A percentile compares a stretch with the other conserved stretches of the same genome.
These are phyloP conservation scores for Kodamaea restingae DNA, from an alignment of 805 yeast species.

Conservation along the genomic window DNA sequence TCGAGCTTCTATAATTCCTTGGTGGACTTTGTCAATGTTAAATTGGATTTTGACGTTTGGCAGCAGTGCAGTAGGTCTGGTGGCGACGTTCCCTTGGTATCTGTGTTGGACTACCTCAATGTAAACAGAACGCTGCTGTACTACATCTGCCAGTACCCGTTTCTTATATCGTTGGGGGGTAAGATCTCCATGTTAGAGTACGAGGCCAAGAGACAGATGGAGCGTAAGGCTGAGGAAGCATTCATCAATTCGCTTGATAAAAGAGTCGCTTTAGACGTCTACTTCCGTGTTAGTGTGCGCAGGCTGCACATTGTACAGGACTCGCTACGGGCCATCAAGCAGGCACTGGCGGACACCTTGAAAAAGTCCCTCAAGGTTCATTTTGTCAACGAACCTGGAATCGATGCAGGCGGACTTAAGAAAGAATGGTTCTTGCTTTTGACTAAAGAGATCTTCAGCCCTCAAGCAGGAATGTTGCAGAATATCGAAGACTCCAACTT, in stretches of 20 bases:
- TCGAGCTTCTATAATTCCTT: conserved; percentile 71
- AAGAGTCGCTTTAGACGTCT: conserved; percentile 58
- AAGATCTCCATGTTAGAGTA: conserved; percentile 78
- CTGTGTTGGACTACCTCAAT: conserved; percentile 46
- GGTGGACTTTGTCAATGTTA: conserved; percentile 74
- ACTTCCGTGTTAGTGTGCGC: conserved; percentile 64
- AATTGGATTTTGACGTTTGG: conserved; percentile 84
- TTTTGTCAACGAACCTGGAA: conserved; percentile 84
- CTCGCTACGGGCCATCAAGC: conserved; percentile 60
- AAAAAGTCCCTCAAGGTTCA: conserved; percentile 74
- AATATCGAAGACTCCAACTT: conserved; percentile 64
- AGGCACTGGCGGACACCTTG: conserved; percentile 50
- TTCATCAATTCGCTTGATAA: conserved; percentile 70
- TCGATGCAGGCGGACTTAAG: conserved; percentile 92
- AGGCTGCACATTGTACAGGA: conserved; percentile 67
- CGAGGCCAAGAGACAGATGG: conserved; percentile 80
- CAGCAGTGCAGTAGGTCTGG: conserved; percentile 36
- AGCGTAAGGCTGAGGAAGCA: conserved; percentile 83
- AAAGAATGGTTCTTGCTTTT: conserved; percentile 90
- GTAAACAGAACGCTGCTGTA: conserved; percentile 33
- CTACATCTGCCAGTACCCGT: conserved; percentile 83
- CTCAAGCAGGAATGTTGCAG: conserved; percentile 61
- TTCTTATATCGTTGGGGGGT: conserved; percentile 73
- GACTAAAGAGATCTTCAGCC: conserved; percentile 65
- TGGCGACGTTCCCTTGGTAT: conserved; percentile 24